Percentiles rank a stretch among this genome's conserved stretches.
phyloP scores from a whole-genome alignment of 805 yeast species.

The Saccharomycopsis olivae region DNA sequence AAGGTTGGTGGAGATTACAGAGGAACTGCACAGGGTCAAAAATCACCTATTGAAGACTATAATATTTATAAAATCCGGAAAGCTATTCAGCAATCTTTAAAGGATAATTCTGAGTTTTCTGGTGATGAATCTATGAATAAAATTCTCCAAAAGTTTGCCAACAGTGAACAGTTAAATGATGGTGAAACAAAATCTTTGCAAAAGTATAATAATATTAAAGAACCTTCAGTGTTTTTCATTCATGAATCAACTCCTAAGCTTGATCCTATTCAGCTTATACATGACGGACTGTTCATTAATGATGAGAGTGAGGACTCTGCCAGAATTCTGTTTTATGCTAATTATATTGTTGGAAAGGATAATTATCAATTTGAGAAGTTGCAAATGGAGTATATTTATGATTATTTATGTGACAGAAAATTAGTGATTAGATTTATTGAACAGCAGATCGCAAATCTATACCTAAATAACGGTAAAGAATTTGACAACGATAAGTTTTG shows the following conservation, averaged over 20 bases:
- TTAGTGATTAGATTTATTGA: constrained; percentile 15
- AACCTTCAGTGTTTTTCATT: constrained; percentile 13
- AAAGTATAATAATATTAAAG: constrained; percentile 6
- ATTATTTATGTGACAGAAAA: constrained; percentile 13
- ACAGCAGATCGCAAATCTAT: constrained; percentile 9
- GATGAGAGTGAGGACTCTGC: constrained; percentile 8
- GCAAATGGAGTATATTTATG: constrained; percentile 15
- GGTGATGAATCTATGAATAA: background rate
- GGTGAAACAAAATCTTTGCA: constrained; percentile 5
- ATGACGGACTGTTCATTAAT: constrained; percentile 10
- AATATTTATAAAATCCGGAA: background rate
- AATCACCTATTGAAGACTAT: constrained; percentile 15
- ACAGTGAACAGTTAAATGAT: constrained; percentile 7
- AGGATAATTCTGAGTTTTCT: background rate
- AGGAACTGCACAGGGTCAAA: constrained; percentile 18
- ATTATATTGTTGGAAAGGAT: constrained; percentile 7
- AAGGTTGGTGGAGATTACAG: constrained; percentile 11
- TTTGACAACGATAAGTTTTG: constrained; percentile 11
- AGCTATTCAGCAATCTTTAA: background rate
- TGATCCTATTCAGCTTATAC: constrained; percentile 12
- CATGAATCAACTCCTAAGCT: constrained; percentile 17
- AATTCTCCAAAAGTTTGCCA: constrained; percentile 5
- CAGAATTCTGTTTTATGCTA: constrained; percentile 14
- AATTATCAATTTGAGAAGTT: constrained; percentile 14
- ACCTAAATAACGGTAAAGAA: background rate